These are phyloP conservation scores for Fusarium sp. DNA, from an alignment of 2,329 filamentous ascomycete species.

Conservation along the genomic window DNA sequence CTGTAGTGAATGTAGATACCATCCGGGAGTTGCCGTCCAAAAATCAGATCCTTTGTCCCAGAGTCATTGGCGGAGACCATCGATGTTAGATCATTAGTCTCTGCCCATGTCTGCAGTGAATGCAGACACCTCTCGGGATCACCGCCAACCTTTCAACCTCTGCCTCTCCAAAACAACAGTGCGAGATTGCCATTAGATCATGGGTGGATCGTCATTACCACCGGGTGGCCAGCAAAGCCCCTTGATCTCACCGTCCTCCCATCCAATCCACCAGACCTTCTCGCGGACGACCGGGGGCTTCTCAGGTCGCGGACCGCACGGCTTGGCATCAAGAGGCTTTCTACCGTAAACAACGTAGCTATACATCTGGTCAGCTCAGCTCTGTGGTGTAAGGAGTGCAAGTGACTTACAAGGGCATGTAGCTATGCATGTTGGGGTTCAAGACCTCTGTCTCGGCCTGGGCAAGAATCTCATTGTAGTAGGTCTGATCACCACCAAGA, in stretches of 20 bases:
- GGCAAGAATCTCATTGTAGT: slow-evolving; percentile 38
- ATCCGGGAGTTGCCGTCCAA: neutral
- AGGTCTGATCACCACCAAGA: slow-evolving; percentile 33
- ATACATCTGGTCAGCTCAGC: neutral
- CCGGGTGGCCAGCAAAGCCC: neutral
- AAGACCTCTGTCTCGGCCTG: slow-evolving; percentile 36
- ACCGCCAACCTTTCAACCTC: neutral
- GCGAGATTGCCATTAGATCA: neutral
- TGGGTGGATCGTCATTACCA: neutral
- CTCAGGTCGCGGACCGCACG: neutral
- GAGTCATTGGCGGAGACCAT: neutral
- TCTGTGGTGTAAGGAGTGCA: neutral
- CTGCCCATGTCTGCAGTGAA: neutral
- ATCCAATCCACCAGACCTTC: neutral
- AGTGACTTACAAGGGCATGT: slow-evolving; percentile 38
- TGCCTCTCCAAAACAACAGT: neutral
- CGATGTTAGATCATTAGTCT: neutral
- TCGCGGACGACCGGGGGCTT: neutral
- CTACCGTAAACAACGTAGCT: slow-evolving; percentile 31
- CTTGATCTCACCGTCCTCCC: neutral
- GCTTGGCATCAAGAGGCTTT: neutral
- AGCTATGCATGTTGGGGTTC: slow-evolving; percentile 40
- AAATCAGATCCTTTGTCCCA: neutral
- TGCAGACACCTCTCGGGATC: neutral
- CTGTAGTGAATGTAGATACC: neutral